These are phyloP conservation scores for Cydonia oblonga DNA, from an alignment of 331 rosid species.

Conservation along the genomic window DNA sequence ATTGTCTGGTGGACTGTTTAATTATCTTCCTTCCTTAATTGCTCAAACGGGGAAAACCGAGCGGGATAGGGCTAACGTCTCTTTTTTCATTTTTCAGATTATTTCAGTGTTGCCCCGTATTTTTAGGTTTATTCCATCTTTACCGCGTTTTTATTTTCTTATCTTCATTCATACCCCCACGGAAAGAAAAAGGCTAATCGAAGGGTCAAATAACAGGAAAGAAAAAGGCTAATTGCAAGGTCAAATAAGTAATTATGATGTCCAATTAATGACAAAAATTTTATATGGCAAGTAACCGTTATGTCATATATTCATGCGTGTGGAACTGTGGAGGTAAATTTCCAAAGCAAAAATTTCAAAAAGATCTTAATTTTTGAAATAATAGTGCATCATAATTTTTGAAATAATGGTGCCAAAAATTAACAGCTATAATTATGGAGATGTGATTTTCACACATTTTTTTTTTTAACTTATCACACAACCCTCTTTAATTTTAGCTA, in stretches of 20 bases:
- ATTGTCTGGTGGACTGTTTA: neutral
- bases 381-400: too few species aligned
- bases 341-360: neutral
- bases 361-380: neutral
- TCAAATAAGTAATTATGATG: neutral
- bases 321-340: neutral
- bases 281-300: neutral
- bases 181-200: neutral
- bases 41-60: neutral
- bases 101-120: neutral
- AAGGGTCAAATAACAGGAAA: neutral
- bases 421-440: too few species aligned
- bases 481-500: too few species aligned
- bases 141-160: neutral
- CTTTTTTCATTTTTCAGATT: neutral
- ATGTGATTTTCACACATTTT: too few species aligned
- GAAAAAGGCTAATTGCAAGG: neutral
- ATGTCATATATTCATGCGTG: neutral
- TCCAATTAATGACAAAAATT: neutral
- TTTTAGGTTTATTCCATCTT: neutral
- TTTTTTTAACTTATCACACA: too few species aligned
- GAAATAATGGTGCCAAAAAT: too few species aligned
- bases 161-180: neutral
- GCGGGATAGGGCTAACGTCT: constrained; percentile 21
- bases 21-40: neutral